These are phyloP conservation scores for Neurospora sp. DNA, from an alignment of 495 filamentous ascomycete species.

Conservation along the genomic window DNA sequence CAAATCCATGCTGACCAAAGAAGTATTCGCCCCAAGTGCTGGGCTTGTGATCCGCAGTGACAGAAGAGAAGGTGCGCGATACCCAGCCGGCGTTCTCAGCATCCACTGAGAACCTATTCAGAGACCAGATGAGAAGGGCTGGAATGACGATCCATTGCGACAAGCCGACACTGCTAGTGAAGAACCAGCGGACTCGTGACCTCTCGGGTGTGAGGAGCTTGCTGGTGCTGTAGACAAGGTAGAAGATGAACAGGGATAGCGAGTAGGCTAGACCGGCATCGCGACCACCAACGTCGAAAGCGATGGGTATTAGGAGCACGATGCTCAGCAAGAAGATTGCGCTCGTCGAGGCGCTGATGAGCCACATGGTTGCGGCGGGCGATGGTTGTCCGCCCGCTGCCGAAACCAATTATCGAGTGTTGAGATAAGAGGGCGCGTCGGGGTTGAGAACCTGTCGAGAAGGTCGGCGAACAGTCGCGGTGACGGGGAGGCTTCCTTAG, in stretches of 20 bases:
- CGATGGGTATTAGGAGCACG: constrained; percentile 85
- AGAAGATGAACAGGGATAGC: constrained; percentile 74
- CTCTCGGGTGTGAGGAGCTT: constrained; percentile 71
- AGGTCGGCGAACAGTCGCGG: not conserved
- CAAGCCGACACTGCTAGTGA: constrained; percentile 53
- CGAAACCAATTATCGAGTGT: not conserved
- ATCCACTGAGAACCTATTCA: constrained; percentile 89
- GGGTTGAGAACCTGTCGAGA: not conserved
- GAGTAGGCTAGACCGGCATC: constrained; percentile 90
- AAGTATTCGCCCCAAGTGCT: constrained; percentile 67
- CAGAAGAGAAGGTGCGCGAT: constrained; percentile 61
- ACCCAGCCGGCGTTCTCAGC: constrained; percentile 67
- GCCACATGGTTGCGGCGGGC: constrained; percentile 45
- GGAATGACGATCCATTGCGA: constrained; percentile 80
- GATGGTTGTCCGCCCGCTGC: constrained; percentile 1
- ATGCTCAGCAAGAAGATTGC: constrained; percentile 76
- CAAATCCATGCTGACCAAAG: constrained; percentile 66
- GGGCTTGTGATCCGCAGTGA: constrained; percentile 44
- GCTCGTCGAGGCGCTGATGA: constrained; percentile 61
- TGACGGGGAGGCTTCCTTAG: not conserved
- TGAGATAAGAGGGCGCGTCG: not conserved
- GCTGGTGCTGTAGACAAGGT: constrained; percentile 75
- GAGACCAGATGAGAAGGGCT: constrained; percentile 80
- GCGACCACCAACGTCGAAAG: constrained; percentile 94
- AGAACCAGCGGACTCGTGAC: constrained; percentile 61